phyloP scores from a whole-genome alignment of 805 yeast genomes.

The Kodamaea sagamina region DNA sequence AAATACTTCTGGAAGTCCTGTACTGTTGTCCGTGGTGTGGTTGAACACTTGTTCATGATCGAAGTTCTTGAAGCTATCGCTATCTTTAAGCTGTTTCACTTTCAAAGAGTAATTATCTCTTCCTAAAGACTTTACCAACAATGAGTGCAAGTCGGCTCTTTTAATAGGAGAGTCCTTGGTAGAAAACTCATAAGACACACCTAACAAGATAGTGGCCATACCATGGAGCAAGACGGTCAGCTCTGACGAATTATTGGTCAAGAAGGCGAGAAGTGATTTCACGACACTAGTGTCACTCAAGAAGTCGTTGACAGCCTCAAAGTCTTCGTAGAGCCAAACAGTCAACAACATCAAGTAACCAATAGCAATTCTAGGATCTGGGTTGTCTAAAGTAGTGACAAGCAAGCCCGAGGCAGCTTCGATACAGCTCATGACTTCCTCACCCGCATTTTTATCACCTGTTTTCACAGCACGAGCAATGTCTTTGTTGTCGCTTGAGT shows the following conservation, averaged over 20 bases:
- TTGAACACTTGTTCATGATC: slow-evolving; percentile 51
- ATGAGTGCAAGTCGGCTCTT: slow-evolving; percentile 58
- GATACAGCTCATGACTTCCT: slow-evolving; percentile 67
- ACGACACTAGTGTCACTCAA: slow-evolving; percentile 65
- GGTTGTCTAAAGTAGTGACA: slow-evolving; percentile 57
- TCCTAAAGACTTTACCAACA: slow-evolving; percentile 74
- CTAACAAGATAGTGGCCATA: slow-evolving; percentile 67
- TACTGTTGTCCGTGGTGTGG: slow-evolving; percentile 62
- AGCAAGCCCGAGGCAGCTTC: slow-evolving; percentile 79
- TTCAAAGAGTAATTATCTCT: slow-evolving; percentile 75
- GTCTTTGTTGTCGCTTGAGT: slow-evolving; percentile 49
- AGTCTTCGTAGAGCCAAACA: slow-evolving; percentile 77
- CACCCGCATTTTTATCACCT: slow-evolving; percentile 64
- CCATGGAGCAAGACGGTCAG: slow-evolving; percentile 64
- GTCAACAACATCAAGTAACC: slow-evolving; percentile 76
- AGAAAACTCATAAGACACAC: slow-evolving; percentile 78
- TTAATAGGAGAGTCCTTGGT: slow-evolving; percentile 60
- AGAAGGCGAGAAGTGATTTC: slow-evolving; percentile 66
- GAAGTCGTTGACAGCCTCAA: slow-evolving; percentile 72
- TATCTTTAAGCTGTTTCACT: slow-evolving; percentile 70
- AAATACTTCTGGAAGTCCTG: slow-evolving; percentile 86
- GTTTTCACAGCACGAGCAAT: slow-evolving; percentile 49
- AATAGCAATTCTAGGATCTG: slow-evolving; percentile 74
- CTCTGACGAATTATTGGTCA: slow-evolving; percentile 51
- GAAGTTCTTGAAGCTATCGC: slow-evolving; percentile 54